Base-by-base conservation (phyloP, 495 filamentous ascomycete genomes). In the Chaetomium cochliodes region DNA sequence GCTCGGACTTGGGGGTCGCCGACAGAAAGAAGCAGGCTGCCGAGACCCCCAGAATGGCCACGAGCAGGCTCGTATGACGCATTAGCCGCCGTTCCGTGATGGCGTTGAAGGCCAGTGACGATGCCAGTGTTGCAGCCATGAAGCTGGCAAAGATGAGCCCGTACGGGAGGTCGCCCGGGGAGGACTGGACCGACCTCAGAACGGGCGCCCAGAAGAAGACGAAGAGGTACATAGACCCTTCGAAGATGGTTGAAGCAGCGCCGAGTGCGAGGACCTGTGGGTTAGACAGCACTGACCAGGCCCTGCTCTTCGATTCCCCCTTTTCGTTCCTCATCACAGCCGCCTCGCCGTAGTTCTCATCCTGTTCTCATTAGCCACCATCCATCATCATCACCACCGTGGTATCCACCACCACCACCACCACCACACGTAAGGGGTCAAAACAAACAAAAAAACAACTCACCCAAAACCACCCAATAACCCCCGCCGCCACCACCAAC, bases 151-250 rank as follows among this genome's bases (percentile, higher is more conserved):
- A 87, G 52, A 87, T 86, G 46, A 81, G 72, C 47, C 84, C 83
- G 64, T 83, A 85, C 8, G 84, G 83, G 0, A 85, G 79, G 30
- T 74, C 70, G 41, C 61, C 33, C 8, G 70, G 22, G 11, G 74
- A 64, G 16, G 69, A 57, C 56, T 75, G 73, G 26, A 76, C 74
- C 1, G 79, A 73, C 37, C 77, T 76, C 8, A 86, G 74, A 15
- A 78, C 76, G 4, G 84, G 82, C 12, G 80, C 74, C 80, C 82
- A 84, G 70, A 85, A 82, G 74, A 86, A 85, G 41, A 86, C 80
- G 61, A 83, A 86, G 18, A 86, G 78, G 69, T 85, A 86, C 81
- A 86, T 85, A 4, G 82, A 83, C 9, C 82, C 81, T 64, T 87
- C 82, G 67, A 85, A 85, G 67, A 81, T 75, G 51, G 80, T 81